These are phyloP conservation scores for Chiua virens DNA, from an alignment of 768 basidiomycete genomes.

Conservation along the genomic window DNA sequence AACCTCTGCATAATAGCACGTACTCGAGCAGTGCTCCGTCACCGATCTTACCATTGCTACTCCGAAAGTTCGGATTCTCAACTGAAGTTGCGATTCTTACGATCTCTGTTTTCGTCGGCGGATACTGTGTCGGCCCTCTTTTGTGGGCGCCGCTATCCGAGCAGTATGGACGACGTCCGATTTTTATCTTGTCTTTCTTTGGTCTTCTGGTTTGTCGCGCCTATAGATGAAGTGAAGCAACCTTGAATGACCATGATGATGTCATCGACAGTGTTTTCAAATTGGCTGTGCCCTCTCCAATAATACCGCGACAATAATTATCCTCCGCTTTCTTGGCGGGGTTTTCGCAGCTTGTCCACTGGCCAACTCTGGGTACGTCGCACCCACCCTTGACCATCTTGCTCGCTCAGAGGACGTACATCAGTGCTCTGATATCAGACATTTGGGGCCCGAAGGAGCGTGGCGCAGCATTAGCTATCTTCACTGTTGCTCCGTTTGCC, in stretches of 20 bases:
- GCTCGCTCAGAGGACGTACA: not conserved
- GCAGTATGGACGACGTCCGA: constrained; percentile 56
- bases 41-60: constrained; percentile 45
- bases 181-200: constrained; percentile 57
- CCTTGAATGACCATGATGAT: too few relatives aligned
- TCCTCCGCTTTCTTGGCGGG: constrained; percentile 72
- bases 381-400: not conserved
- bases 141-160: constrained; percentile 59
- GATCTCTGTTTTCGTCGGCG: constrained; percentile 64
- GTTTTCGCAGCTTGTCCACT: constrained; percentile 67
- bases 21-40: constrained; percentile 64
- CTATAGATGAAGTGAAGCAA: too few relatives aligned
- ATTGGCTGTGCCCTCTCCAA: constrained; percentile 59
- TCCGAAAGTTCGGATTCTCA: constrained; percentile 48
- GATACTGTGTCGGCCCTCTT: constrained; percentile 65
- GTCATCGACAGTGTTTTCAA: constrained; percentile 49
- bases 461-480: constrained; percentile 66
- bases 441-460: constrained; percentile 62
- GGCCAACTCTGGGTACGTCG: constrained; percentile 61
- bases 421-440: constrained; percentile 53
- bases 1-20: constrained; percentile 40
- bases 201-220: constrained; percentile 46
- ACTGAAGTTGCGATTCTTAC: constrained; percentile 52
- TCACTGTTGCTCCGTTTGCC: constrained; percentile 64
- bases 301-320: constrained; percentile 62